Percentiles rank a stretch among this genome's conserved stretches.
Conservation (phyloP, 306 rosid species). For the Argentina anserina region DNA sequence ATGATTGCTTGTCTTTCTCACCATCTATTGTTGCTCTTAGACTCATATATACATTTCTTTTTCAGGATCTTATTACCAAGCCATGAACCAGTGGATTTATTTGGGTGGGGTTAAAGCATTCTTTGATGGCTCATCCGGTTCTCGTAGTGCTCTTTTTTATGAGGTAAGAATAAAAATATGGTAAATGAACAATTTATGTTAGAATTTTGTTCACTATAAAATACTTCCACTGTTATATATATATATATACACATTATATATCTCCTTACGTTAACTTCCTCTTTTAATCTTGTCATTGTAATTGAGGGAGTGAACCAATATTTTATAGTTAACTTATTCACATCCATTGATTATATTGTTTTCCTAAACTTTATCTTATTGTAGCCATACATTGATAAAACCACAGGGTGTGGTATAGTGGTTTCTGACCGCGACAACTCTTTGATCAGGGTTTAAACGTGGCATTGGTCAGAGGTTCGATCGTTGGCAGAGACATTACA, state of each 20-base stretch:
- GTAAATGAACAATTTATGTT: background rate
- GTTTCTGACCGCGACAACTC: no score
- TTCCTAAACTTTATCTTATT: no score
- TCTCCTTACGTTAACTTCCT: background rate
- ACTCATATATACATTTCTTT: slow-evolving; percentile 17
- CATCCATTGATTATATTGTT: no score
- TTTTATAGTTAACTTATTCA: no score
- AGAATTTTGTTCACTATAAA: background rate
- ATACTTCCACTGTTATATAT: background rate
- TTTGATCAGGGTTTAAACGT: no score
- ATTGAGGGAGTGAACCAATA: background rate
- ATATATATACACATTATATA: background rate
- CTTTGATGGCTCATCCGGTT: slow-evolving; percentile 87
- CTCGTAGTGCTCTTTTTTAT: slow-evolving; percentile 71
- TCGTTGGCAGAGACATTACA: no score
- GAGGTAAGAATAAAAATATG: slow-evolving; percentile 53
- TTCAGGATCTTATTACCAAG: slow-evolving; percentile 53
- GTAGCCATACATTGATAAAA: no score
- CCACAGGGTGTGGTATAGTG: no score
- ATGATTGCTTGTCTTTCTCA: slow-evolving; percentile 9
- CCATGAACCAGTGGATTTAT: slow-evolving; percentile 74
- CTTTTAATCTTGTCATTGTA: background rate
- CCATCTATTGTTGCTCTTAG: slow-evolving; percentile 20
- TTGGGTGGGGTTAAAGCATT: slow-evolving; percentile 90
- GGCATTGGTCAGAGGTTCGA: no score